Conservation (phyloP, 1,284 basidiomycete species). For the Agroathelia rolfsii region DNA sequence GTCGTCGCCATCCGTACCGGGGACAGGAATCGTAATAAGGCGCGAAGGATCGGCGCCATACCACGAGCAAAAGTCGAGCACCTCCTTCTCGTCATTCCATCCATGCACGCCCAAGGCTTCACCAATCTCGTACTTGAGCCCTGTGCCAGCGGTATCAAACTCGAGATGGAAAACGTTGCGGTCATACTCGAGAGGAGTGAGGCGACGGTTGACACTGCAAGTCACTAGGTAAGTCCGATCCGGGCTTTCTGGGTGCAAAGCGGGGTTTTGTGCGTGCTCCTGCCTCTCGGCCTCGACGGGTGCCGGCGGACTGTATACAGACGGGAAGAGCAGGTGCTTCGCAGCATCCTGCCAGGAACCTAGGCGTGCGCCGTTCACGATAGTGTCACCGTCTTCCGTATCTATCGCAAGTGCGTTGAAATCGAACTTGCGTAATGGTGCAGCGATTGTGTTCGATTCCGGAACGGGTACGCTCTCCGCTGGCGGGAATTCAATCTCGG, state of each 20-base stretch:
- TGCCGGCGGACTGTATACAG: conserved; percentile 55
- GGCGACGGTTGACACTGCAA: conserved; percentile 87
- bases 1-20: conserved; percentile 48
- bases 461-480: conserved; percentile 11
- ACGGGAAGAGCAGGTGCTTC: conserved; percentile 82
- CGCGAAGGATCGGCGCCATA: conserved; percentile 81
- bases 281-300: conserved; percentile 23
- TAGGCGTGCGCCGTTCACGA: conserved; percentile 52
- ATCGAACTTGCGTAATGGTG: conserved; percentile 49
- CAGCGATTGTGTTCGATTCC: conserved; percentile 16
- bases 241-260: conserved; percentile 76
- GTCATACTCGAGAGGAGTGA: conserved; percentile 93
- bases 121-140: conserved; percentile 90
- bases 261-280: conserved; percentile 49
- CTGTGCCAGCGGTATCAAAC: conserved; percentile 87
- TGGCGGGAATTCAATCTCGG: conserved; percentile 33
- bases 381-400: conserved; percentile 39
- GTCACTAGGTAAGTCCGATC: conserved; percentile 93
- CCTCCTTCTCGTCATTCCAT: conserved; percentile 91
- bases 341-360: conserved; percentile 82
- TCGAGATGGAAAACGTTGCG: conserved; percentile 99
- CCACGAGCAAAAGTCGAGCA: conserved; percentile 84
- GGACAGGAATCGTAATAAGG: conserved; percentile 75
- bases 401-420: conserved; percentile 64
- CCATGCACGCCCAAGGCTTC: conserved; percentile 97